These are phyloP conservation scores for Hordeum marinum DNA, from an alignment of 176 grass and related monocot genomes.

Conservation along the genomic window DNA sequence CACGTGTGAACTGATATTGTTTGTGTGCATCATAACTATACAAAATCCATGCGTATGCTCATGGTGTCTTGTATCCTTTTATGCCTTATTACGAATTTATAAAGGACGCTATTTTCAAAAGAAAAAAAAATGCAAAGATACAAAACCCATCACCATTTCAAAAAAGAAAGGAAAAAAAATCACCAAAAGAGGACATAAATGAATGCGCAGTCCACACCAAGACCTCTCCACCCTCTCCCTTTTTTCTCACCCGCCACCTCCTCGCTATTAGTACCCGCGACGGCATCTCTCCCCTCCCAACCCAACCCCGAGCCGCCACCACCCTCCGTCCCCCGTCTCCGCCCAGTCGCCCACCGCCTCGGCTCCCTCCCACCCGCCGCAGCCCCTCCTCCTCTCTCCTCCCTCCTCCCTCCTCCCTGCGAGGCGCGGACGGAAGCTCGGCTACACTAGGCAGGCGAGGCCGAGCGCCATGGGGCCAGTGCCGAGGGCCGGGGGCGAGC, in stretches of 20 bases:
- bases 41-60: too few relatives aligned
- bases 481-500: constrained; percentile 30
- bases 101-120: too few relatives aligned
- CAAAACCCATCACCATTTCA: neutral
- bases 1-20: too few relatives aligned
- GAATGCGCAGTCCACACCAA: constrained; percentile 37
- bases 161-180: neutral
- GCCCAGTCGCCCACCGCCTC: neutral
- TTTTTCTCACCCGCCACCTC: constrained; percentile 33
- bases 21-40: too few relatives aligned
- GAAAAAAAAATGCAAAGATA: too few relatives aligned
- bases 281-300: neutral
- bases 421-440: neutral
- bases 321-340: neutral
- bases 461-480: constrained; percentile 27
- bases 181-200: constrained; percentile 7
- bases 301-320: neutral
- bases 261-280: constrained; percentile 37
- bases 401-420: neutral
- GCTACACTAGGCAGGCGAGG: neutral
- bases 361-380: neutral
- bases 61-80: too few relatives aligned
- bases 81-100: too few relatives aligned
- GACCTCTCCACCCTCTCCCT: neutral
- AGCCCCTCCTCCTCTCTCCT: neutral